A percentile compares a stretch with the other conserved stretches of the same genome.
Conservation (phyloP, 192 early-diverging fungal species). For the Cladochytrium replicatum region DNA sequence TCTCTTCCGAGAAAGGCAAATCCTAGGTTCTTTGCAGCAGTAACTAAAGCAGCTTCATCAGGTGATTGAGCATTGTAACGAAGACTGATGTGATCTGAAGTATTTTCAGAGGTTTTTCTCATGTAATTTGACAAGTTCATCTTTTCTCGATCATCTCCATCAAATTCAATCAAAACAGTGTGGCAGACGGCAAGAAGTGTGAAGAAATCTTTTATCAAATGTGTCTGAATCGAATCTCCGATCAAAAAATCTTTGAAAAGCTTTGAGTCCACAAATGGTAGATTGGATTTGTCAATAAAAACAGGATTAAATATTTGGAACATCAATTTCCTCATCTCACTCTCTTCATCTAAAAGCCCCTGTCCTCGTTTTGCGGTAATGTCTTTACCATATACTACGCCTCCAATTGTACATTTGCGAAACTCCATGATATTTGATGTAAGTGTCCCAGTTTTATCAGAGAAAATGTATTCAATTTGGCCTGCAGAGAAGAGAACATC, state of each 20-base stretch:
- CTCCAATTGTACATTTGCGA: conserved; percentile 82
- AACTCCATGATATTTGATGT: conserved; percentile 97
- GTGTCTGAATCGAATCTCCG: conserved; percentile 37
- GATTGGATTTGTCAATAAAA: conserved; percentile 50
- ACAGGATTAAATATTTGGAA: conserved; percentile 54
- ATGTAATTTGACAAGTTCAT: conserved; percentile 18
- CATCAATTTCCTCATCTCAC: conserved; percentile 37
- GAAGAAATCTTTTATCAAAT: conserved; percentile 73
- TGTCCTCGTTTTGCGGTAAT: conserved; percentile 32
- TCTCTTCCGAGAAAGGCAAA: conserved; percentile 58
- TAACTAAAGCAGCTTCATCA: conserved; percentile 74
- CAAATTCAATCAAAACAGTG: conserved; percentile 81
- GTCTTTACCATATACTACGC: conserved; percentile 59
- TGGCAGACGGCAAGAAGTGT: conserved; percentile 85
- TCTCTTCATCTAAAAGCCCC: conserved; percentile 26
- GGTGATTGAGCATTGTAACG: conserved; percentile 68
- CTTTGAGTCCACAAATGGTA: conserved; percentile 78
- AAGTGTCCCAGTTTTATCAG: conserved; percentile 93
- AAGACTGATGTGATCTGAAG: conserved; percentile 12
- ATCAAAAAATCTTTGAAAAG: conserved; percentile 60
- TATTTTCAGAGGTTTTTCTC: background rate
- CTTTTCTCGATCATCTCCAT: conserved; percentile 21
- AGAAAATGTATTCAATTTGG: conserved; percentile 93
- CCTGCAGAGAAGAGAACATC: conserved; percentile 17
- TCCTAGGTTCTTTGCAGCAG: conserved; percentile 67